Evolutionary conservation across 768 basidiomycete species (phyloP), one percentile per base, ranked within the genome.

Genomic region (Russula lepida): DNA sequence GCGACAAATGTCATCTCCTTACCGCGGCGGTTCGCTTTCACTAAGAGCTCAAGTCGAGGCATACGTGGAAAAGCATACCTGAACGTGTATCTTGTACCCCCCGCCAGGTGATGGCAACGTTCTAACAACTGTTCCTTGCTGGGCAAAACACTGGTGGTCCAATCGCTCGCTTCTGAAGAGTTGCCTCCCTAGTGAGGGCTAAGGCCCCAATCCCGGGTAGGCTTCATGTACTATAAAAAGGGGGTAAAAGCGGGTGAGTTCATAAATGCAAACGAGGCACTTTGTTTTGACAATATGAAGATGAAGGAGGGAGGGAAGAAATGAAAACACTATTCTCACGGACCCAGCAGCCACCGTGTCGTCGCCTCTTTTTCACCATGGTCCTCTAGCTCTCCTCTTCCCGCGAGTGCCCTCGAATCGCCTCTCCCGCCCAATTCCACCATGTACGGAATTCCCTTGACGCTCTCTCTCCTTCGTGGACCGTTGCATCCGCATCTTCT

Each of bases 341-440:
- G 3, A 28, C 47, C 60, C 60, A 62, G 2, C 56, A 57, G 27
- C 60, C 60, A 0, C 6, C 60, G 9, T 62, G 9, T 1, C 60
- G 55, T 12, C 60, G 55, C 21, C 28, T 19, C 48, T 53, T 57
- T 43, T 62, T 62, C 1, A 19, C 37, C 2, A 8, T 12, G 28
- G 35, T 21, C 12, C 37, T 50, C 4, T 7, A 3, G 13, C 23
- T 44, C 13, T n/a, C 17, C 17, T 56, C 51, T 6, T 46, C 43
- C 28, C 8, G 27, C 32, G 44, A 23, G 8, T 35, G 28, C 30
- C 39, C 23, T 5, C 39, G 21, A 13, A 47, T 19, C 23, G 21
- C 21, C 35, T 58, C 39, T 15, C 48, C 44, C 9, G 50, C 51
- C 56, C 56, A 54, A 7, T 30, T 17, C 27, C 56, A 17, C 35